phyloP scores from a whole-genome alignment of 2,329 filamentous ascomycete genomes.

The Xylariaceae sp. region DNA sequence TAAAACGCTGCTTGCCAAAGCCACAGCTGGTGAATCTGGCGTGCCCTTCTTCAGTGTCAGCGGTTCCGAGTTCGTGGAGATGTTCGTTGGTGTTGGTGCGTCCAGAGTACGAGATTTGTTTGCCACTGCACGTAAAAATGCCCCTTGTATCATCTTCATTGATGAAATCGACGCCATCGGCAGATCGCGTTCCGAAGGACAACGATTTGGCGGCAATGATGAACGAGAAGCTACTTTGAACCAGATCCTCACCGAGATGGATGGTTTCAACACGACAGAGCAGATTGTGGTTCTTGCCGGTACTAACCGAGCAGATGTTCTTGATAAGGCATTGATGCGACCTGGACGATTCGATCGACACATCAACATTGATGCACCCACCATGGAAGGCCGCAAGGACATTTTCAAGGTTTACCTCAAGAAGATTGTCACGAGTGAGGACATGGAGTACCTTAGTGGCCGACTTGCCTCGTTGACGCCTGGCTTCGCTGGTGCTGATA shows the following conservation, averaged over 20 bases:
- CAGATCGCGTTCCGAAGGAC: conserved; percentile 78
- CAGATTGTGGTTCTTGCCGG: conserved; percentile 96
- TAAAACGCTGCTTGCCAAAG: conserved; percentile 96
- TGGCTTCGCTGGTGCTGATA: conserved; percentile 95
- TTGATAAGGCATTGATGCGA: conserved; percentile 94
- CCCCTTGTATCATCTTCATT: conserved; percentile 98
- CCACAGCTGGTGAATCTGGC: conserved; percentile 91
- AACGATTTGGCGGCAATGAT: conserved; percentile 82
- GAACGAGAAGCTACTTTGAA: conserved; percentile 96
- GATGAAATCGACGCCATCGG: conserved; percentile 99
- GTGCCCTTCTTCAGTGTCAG: conserved; percentile 98
- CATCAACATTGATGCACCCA: conserved; percentile 90
- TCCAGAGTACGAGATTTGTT: conserved; percentile 94
- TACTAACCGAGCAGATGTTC: conserved; percentile 90
- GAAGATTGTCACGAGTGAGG: conserved; percentile 91
- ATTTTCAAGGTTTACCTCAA: conserved; percentile 93
- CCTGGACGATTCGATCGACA: conserved; percentile 96
- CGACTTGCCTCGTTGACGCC: conserved; percentile 89
- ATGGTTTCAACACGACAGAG: conserved; percentile 95
- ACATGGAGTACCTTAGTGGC: conserved; percentile 82
- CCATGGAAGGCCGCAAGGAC: conserved; percentile 92
- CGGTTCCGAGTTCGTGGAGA: conserved; percentile 98
- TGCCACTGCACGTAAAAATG: conserved; percentile 88
- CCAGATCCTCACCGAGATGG: conserved; percentile 98
- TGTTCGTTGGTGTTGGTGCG: conserved; percentile 98